Conservation (phyloP, 1,139 yeast species). For the Lodderomyces jiufengensis region DNA sequence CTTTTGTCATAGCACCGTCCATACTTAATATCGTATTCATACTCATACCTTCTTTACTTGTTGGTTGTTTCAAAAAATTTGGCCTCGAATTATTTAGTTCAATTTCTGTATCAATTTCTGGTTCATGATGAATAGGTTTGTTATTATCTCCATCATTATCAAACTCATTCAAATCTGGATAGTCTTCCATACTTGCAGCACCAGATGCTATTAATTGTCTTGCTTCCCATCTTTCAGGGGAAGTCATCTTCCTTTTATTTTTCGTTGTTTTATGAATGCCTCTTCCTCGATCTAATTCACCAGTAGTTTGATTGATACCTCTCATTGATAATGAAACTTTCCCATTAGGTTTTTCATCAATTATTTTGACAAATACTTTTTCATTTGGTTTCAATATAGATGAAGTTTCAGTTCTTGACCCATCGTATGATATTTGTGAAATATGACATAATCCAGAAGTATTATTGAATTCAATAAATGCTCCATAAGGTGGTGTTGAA, state of each 20-base stretch:
- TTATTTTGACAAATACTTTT: conserved; percentile 61
- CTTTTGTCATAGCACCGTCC: conserved; percentile 60
- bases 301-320: conserved; percentile 70
- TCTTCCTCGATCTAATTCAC: conserved; percentile 34
- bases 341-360: conserved; percentile 35
- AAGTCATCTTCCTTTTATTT: conserved; percentile 53
- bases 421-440: conserved; percentile 55
- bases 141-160: conserved; percentile 33
- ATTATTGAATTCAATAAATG: conserved; percentile 49
- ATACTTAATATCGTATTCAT: conserved; percentile 36
- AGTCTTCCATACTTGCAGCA: conserved; percentile 63
- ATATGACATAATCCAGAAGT: conserved; percentile 70
- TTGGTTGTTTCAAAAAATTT: conserved; percentile 47
- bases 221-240: conserved; percentile 91
- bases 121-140: conserved; percentile 23
- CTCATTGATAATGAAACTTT: conserved; percentile 67
- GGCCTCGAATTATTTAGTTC: conserved; percentile 73
- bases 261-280: conserved; percentile 20
- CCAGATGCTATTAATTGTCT: conserved; percentile 81
- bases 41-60: conserved; percentile 3
- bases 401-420: conserved; percentile 51
- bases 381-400: conserved; percentile 60
- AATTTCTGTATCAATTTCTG: conserved; percentile 63
- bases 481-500: conserved; percentile 57
- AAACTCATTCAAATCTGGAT: conserved; percentile 51